Evolutionary conservation across 345 rosid genomes (phyloP), one percentile per base, ranked within the genome.

Genomic region (Pistacia vera): DNA sequence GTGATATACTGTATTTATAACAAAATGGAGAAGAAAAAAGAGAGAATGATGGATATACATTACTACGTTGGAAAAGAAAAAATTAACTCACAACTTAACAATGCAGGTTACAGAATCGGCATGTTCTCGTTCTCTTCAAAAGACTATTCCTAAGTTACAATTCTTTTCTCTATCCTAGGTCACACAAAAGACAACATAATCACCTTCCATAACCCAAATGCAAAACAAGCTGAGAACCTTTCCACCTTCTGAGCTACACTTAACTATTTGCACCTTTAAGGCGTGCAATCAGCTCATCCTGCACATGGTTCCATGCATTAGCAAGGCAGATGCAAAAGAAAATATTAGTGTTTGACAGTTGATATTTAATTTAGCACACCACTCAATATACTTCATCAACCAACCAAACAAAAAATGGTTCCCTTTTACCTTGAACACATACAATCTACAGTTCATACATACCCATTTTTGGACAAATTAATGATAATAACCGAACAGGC

Each of bases 211-310:
- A 46, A 57, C 78, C 68, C 9, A 57, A 33, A 38, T 36, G 62
- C 11, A 2, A 16, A 51, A 66, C 64, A 51, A 30, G 22, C 7
- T 11, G 58, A 20, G 52, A 73, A 25, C 66, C 66, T 36, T 54
- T 54, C 46, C 11, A 18, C 51, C 33, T 48, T 69, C 72, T 33
- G 44, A 66, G 64, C 38, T 54, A 33, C 5, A 11, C 66, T 81
- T 81, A 83, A 55, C 87, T 83, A 76, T 64, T 90, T 30, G 70
- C 82, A 75, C 79, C 78, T 82, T 85, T 95, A 86, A 95, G 78
- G 75, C 97, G 93, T 1, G 88, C 85, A 46, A 95, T 86, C 86
- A 95, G 88, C 82, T 91, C 99, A 71, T 93, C 98, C 99, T 95
- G 94, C 85, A 87, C 28, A 76, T 44, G 54, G 25, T 56, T 20